Base-by-base conservation (phyloP, 768 basidiomycete species). In the Boletus eberwhitei region DNA sequence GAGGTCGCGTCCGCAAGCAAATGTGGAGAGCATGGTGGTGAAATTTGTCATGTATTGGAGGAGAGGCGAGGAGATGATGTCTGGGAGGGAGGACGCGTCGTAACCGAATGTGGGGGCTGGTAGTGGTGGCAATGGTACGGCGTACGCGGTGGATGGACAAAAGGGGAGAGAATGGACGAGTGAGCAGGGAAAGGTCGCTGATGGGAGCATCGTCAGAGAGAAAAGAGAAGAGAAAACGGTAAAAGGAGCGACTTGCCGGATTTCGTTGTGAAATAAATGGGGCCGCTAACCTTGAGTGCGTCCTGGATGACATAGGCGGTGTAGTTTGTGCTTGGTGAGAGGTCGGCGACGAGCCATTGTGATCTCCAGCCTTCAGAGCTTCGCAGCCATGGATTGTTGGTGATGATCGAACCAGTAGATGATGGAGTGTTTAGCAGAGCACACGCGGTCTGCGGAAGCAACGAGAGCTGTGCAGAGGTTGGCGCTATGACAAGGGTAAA, bases 251-350 rank as follows among this genome's bases (percentile, higher is more conserved):
- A 70, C 81, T 51, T 64, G 85, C 86, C 75, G 17, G 87, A 86
- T 73, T 94, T 93, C 3, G 91, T 93, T 8, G 74, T 66, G 54
- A 93, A 87, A 60, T 79, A 86, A 2, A 87, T 79, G 0, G 90
- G 90, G 3, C 81, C 83, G 52, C 78, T 82, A 45, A 90, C 78
- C 60, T 80, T 79, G 43, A 79, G 75, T 8, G 70, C 73, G 54
- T 82, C 77, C 57, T 82, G 74, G 3, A 90, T 61, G 14, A 84
- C 79, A 62, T 84, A 93, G 1, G 79, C 83, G 1, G 90, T 92
- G 62, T 93, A 94, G 62, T 94, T 94, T 32, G 87, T 90, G 11
- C 74, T 73, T 7, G 85, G 76, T 1, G 73, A 70, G 17, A 95
- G 74, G 0, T 78, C 82, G 1, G 75, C 77, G 9, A 90, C 54